phyloP scores from a whole-genome alignment of 2,329 filamentous ascomycete genomes.

The Penicillium sp. region DNA sequence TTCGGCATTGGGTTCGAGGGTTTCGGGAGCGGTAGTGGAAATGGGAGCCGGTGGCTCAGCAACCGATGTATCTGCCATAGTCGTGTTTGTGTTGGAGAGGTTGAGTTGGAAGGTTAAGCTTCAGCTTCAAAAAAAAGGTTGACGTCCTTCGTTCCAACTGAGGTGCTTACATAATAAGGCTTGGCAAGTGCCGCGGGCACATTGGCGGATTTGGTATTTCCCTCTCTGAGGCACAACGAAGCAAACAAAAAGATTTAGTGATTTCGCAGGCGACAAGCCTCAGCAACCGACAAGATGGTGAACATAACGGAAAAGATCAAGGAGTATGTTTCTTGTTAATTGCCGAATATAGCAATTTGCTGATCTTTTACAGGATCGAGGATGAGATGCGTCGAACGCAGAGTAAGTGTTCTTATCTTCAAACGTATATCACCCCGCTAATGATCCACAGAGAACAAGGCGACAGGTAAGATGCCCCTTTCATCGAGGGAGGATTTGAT shows the following conservation, averaged over 20 bases:
- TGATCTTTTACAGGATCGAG: conserved; percentile 71
- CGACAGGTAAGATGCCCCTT: conserved; percentile 70
- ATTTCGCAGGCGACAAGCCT: conserved; percentile 21
- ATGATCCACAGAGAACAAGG: conserved; percentile 80
- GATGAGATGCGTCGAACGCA: conserved; percentile 99
- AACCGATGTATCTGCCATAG: conserved; percentile 33
- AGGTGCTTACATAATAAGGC: conserved; percentile 11
- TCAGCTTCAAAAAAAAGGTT: conserved; percentile 10
- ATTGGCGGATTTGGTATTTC: conserved; percentile 10
- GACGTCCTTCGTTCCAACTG: not conserved
- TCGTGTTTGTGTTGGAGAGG: conserved; percentile 4
- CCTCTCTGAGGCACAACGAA: not conserved
- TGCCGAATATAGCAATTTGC: conserved; percentile 8
- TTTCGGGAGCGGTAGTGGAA: conserved; percentile 48
- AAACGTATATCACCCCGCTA: conserved; percentile 27
- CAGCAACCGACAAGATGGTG: conserved; percentile 66
- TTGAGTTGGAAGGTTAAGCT: not conserved
- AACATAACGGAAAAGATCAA: conserved; percentile 99
- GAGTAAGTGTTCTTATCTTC: conserved; percentile 61
- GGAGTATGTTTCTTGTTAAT: conserved; percentile 62
- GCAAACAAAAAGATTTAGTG: conserved; percentile 8
- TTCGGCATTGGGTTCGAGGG: conserved; percentile 11
- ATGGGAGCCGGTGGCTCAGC: conserved; percentile 47
- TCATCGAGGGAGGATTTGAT: conserved; percentile 1
- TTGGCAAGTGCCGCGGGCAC: conserved; percentile 8